Base-by-base conservation (phyloP, 805 yeast species). In the Candida qinlingensis region DNA sequence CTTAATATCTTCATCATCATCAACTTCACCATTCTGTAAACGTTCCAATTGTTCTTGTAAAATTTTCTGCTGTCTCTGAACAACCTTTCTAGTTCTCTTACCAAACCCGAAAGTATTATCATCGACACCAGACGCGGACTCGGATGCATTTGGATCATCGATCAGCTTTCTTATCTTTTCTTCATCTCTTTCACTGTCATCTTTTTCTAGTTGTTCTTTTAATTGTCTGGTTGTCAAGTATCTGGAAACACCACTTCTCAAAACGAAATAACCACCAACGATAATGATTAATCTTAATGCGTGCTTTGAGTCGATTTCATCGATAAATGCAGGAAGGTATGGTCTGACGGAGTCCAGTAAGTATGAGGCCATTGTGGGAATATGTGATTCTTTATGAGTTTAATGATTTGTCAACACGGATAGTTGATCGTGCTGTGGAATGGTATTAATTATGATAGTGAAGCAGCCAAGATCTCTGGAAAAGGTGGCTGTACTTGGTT, bases 81-180 rank as follows among this genome's bases (percentile, higher is more conserved):
- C 79, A 50, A 72, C 73, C 54, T 72, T 71, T 70, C 91, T 77
- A 6, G 91, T 85, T 59, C 75, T 75, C 63, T 85, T 86, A 47
- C 94, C 94, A 89, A 90, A 85, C 30, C 94, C 92, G 71, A 85
- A 85, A 5, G 73, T 54, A 37, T 68, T 61, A 35, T 80, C 80
- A 44, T 60, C 52, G 8, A 42, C 56, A 26, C 61, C 58, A 38
- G 69, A 68, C 39, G 70, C 63, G 42, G 71, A 64, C 31, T 69
- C 73, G 35, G 63, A 58, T 30, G 62, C 67, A 27, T 68, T 72
- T 39, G 72, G 70, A 35, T 65, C 59, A 10, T 67, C 72, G 5
- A 69, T 55, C 12, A 66, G 49, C 7, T 61, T 60, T 8, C 65
- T 63, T n/a, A 66, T 46, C 30, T 64, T 57, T 4, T 58, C 61